phyloP scores from a whole-genome alignment of 345 rosid genomes.

The Acer negundo region DNA sequence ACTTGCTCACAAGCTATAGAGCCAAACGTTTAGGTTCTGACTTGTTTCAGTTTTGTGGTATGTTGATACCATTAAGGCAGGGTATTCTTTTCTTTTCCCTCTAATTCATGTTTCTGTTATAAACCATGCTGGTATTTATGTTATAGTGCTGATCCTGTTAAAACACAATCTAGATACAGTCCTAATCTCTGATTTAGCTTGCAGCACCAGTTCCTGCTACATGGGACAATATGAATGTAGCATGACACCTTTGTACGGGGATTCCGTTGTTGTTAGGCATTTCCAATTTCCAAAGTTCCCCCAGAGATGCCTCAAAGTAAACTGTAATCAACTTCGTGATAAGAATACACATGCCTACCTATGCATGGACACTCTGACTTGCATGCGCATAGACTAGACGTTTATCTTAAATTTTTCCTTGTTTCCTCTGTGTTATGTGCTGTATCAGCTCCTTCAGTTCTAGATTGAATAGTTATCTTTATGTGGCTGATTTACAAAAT shows the following conservation, averaged over 20 bases:
- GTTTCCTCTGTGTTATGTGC: background rate
- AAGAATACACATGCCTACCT: too few relatives aligned
- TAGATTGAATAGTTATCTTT: background rate
- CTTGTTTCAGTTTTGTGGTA: background rate
- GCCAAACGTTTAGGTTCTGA: background rate
- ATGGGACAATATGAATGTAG: background rate
- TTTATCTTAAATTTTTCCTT: background rate
- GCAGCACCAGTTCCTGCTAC: background rate
- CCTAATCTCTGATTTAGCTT: background rate
- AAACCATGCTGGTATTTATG: background rate
- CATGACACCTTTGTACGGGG: background rate
- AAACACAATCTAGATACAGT: background rate
- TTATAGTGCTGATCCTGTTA: too few relatives aligned
- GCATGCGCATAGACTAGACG: background rate
- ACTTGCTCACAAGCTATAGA: constrained; percentile 10
- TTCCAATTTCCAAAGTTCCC: background rate
- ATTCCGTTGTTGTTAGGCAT: background rate
- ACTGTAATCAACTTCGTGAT: background rate
- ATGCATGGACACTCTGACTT: background rate
- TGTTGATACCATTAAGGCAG: background rate
- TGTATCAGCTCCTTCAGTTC: background rate
- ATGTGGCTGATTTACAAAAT: background rate
- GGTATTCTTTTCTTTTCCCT: background rate
- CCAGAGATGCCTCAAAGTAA: background rate
- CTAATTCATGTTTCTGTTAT: background rate